Conservation (phyloP, 192 early-diverging fungal genomes). For the Linnemannia hyalina region DNA sequence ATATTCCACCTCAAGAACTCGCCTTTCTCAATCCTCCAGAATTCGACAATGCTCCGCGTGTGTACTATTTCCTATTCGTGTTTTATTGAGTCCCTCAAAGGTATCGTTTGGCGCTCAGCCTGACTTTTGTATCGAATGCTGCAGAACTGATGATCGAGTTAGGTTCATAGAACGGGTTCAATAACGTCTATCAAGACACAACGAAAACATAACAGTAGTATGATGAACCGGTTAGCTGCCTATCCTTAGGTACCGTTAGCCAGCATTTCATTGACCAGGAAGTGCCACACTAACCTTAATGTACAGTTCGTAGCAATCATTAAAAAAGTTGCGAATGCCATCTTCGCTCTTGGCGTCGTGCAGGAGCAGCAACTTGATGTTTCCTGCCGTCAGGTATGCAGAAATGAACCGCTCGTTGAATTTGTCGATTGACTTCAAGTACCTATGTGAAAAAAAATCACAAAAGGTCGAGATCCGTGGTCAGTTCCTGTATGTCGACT, state of each 20-base stretch:
- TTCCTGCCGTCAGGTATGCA: conserved; percentile 92
- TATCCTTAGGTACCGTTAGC: no score
- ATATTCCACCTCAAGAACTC: no score
- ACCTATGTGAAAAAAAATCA: conserved; percentile 65
- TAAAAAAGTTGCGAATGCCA: conserved; percentile 86
- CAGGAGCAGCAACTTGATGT: conserved; percentile 83
- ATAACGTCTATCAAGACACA: conserved; percentile 66
- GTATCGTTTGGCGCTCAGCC: conserved; percentile 78
- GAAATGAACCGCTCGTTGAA: conserved; percentile 96
- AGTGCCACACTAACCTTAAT: conserved; percentile 75
- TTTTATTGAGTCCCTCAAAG: conserved; percentile 61
- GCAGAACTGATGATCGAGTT: conserved; percentile 84
- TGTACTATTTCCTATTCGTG: background rate
- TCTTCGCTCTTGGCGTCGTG: conserved; percentile 85
- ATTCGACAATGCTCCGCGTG: background rate
- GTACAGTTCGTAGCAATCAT: conserved; percentile 86
- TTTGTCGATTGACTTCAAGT: conserved; percentile 93
- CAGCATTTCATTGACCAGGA: no score
- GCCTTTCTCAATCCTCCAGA: no score
- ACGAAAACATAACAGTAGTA: background rate
- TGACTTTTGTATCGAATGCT: conserved; percentile 86
- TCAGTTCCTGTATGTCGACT: background rate
- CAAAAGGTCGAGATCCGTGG: background rate
- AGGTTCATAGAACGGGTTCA: conserved; percentile 94
- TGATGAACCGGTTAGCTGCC: background rate